Conservation (phyloP, 2,329 filamentous ascomycete species). For the Simplicillium sp. region DNA sequence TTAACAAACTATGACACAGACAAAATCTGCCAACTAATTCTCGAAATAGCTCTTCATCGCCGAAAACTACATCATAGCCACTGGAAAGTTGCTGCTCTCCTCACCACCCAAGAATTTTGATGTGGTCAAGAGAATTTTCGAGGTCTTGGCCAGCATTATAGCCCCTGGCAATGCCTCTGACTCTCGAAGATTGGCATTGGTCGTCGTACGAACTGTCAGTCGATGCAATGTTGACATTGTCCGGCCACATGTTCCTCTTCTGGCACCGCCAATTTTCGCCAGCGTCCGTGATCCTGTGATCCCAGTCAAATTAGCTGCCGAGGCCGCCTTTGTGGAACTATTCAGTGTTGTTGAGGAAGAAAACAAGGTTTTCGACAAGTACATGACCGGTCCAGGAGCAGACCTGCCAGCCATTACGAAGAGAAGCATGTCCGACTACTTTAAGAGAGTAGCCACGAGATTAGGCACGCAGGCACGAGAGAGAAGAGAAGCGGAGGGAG, state of each 20-base stretch:
- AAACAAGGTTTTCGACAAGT: constrained; percentile 80
- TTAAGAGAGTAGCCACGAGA: constrained; percentile 81
- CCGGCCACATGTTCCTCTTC: constrained; percentile 67
- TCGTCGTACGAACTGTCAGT: constrained; percentile 77
- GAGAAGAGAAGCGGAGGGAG: constrained; percentile 83
- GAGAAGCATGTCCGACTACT: constrained; percentile 92
- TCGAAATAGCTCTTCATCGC: constrained; percentile 63
- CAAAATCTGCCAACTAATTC: constrained; percentile 1
- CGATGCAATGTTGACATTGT: constrained; percentile 72
- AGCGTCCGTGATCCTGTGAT: constrained; percentile 87
- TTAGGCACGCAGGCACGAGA: constrained; percentile 82
- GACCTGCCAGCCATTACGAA: constrained; percentile 64
- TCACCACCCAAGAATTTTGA: constrained; percentile 64
- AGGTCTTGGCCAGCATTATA: constrained; percentile 65
- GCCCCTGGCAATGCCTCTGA: constrained; percentile 71
- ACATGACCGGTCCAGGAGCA: constrained; percentile 60
- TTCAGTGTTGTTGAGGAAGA: constrained; percentile 89
- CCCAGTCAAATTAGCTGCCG: constrained; percentile 88
- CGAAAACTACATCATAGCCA: constrained; percentile 80
- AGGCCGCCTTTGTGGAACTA: constrained; percentile 85
- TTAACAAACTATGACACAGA: constrained; percentile 9
- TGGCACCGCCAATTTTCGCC: constrained; percentile 80
- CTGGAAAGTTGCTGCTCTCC: constrained; percentile 79
- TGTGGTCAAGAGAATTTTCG: constrained; percentile 68
- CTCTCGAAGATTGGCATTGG: constrained; percentile 75